Conservation (phyloP, 805 yeast genomes). For the Zygotorulaspora chibaensis region DNA sequence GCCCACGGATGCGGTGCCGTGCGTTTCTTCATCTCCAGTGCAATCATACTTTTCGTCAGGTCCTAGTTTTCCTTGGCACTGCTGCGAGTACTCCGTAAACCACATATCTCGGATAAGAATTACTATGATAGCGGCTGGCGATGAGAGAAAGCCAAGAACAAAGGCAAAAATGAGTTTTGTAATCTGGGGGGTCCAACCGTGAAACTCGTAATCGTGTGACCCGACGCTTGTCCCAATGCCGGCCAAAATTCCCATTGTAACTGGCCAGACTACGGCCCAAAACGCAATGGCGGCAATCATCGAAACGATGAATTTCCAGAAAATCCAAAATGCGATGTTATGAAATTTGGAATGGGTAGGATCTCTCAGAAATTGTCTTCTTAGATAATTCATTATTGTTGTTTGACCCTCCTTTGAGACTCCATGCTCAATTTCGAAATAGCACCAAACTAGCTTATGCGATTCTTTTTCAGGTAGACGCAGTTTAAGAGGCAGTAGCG, state of each 20-base stretch:
- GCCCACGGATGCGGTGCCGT: neutral
- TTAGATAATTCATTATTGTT: conserved; percentile 6
- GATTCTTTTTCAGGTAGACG: conserved; percentile 5
- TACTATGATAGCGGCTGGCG: conserved; percentile 18
- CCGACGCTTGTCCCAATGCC: conserved; percentile 19
- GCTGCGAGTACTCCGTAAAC: conserved; percentile 6
- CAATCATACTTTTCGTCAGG: conserved; percentile 2
- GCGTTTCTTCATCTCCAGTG: neutral
- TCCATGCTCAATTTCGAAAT: conserved; percentile 18
- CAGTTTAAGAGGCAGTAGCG: conserved; percentile 9
- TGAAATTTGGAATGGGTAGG: conserved; percentile 11
- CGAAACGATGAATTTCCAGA: conserved; percentile 17
- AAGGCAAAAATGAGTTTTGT: conserved; percentile 22
- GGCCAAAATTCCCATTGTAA: conserved; percentile 27
- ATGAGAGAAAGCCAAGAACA: conserved; percentile 18
- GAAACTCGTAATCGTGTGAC: conserved; percentile 18
- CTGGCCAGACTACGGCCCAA: conserved; percentile 27
- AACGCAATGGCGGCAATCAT: conserved; percentile 14
- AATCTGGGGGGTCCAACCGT: conserved; percentile 24
- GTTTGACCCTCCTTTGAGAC: conserved; percentile 5
- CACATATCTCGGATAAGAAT: conserved; percentile 20
- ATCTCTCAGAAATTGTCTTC: conserved; percentile 9
- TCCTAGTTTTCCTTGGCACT: neutral
- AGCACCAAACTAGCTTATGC: conserved; percentile 10
- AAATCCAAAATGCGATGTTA: conserved; percentile 17